phyloP scores from a whole-genome alignment of 2,329 filamentous ascomycete genomes.

The Dendryphion nanum region DNA sequence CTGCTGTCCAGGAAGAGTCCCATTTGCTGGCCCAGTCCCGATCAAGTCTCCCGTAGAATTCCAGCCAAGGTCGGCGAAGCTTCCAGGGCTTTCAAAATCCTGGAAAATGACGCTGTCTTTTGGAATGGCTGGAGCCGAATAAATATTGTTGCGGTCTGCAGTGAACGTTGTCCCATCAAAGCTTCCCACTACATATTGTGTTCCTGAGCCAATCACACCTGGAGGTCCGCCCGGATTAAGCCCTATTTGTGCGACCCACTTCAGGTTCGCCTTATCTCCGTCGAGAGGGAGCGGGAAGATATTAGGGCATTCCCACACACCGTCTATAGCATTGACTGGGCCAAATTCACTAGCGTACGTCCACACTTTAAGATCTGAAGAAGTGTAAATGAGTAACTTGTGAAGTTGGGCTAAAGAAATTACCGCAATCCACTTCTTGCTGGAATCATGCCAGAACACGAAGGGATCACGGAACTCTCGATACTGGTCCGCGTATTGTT shows the following conservation, averaged over 20 bases:
- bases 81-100: conserved; percentile 3
- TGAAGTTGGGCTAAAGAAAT: conserved; percentile 3
- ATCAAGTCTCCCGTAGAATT: conserved; percentile 4
- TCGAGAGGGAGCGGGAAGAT: conserved; percentile 4
- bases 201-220: conserved; percentile 4
- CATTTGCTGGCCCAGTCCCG: conserved; percentile 1
- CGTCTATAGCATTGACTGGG: conserved; percentile 2
- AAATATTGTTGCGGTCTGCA: conserved; percentile 1
- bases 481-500: conserved; percentile 4
- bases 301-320: conserved; percentile 4
- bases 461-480: conserved; percentile 2
- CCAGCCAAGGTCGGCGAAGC: conserved; percentile 3
- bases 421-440: conserved; percentile 3
- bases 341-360: conserved; percentile 4
- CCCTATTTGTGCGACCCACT: conserved; percentile 4
- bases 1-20: conserved; percentile 2
- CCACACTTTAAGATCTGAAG: conserved; percentile 4
- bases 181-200: conserved; percentile 4
- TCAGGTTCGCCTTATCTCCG: conserved; percentile 1
- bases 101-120: conserved; percentile 2
- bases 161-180: conserved; percentile 3
- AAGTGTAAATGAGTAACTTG: conserved; percentile 4
- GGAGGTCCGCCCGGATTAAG: conserved; percentile 4
- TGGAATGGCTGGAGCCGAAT: conserved; percentile 2
- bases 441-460: conserved; percentile 6